Evolutionary conservation across 495 filamentous ascomycete species (phyloP), one percentile per base, ranked within the genome.

Genomic region (Penicillium paxilli): DNA sequence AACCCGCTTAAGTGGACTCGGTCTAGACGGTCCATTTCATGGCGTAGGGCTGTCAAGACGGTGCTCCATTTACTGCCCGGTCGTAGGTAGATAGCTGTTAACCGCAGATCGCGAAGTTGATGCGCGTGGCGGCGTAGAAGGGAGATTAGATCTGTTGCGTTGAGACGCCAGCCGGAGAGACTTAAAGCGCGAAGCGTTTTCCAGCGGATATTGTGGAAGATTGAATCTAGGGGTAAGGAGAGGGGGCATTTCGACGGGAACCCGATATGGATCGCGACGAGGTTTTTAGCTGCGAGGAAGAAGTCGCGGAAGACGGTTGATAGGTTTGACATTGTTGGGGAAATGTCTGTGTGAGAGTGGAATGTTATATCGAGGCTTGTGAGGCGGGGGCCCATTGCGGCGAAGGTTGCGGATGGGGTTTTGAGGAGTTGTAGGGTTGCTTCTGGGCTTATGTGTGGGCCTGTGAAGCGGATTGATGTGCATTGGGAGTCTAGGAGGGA

Each of bases 121-220:
- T 71, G 70, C 11, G 17, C 76, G 55, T 89, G 84, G 9, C 85
- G 79, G 26, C 78, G 71, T 7, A 80, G 69, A 0, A 90, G 63
- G 2, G 65, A 58, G 44, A 85, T 80, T 14, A 89, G 80, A 60
- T 89, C 87, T 0, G 80, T 68, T 0, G 80, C 78, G 24, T 77
- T 53, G 4, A 90, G 66, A 21, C 75, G 72, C 87, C 87, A 89
- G 23, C 78, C 76, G 59, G 87, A 81, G 28, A 90, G 78, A 17
- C 86, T 85, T 44, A 90, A 78, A 1, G 83, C 83, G 28, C 81
- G 73, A 1, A 89, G 73, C 4, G 78, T 78, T 41, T 80, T 77
- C 82, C 84, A 87, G 16, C 76, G 75, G 2, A 87, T 70, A 42
- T 78, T 59, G 54, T 89, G 85, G 61, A 90, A 87, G 12, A 90